Conservation (phyloP, 371 early-diverging fungal genomes). For the Apophysomyces trapeziformis region DNA sequence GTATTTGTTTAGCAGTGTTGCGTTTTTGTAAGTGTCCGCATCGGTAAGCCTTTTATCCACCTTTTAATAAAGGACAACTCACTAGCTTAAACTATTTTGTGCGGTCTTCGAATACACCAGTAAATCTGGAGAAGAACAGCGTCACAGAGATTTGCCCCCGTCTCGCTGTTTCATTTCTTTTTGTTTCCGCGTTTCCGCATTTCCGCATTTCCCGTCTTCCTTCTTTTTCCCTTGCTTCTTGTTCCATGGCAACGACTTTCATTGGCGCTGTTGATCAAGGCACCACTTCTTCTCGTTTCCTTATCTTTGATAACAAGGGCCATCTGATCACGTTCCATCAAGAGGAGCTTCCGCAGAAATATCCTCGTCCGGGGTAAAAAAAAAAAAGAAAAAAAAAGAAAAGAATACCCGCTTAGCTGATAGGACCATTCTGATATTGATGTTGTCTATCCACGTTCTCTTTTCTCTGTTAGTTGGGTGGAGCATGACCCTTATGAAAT, state of each 20-base stretch:
- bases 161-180: not conserved
- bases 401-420: too few relatives aligned
- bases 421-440: too few relatives aligned
- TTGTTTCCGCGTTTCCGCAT: constrained; percentile 6
- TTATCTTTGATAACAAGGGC: constrained; percentile 84
- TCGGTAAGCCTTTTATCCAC: too few relatives aligned
- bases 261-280: constrained; percentile 95
- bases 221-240: not conserved
- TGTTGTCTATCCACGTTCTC: not conserved
- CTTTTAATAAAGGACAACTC: too few relatives aligned
- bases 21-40: too few relatives aligned
- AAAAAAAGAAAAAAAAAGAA: constrained; percentile 81
- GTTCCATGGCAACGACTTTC: constrained; percentile 45
- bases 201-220: constrained; percentile 14
- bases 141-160: too few relatives aligned
- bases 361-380: constrained; percentile 81
- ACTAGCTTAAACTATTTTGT: too few relatives aligned
- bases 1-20: too few relatives aligned
- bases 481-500: constrained; percentile 84
- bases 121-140: too few relatives aligned
- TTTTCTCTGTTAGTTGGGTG: constrained; percentile 65
- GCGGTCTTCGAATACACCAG: too few relatives aligned
- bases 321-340: constrained; percentile 77
- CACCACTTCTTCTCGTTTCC: constrained; percentile 89
- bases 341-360: constrained; percentile 78